Percentiles rank a stretch among this genome's conserved stretches.
phyloP scores from a whole-genome alignment of 2,329 filamentous ascomycete species.

The Monilinia fructicola region DNA sequence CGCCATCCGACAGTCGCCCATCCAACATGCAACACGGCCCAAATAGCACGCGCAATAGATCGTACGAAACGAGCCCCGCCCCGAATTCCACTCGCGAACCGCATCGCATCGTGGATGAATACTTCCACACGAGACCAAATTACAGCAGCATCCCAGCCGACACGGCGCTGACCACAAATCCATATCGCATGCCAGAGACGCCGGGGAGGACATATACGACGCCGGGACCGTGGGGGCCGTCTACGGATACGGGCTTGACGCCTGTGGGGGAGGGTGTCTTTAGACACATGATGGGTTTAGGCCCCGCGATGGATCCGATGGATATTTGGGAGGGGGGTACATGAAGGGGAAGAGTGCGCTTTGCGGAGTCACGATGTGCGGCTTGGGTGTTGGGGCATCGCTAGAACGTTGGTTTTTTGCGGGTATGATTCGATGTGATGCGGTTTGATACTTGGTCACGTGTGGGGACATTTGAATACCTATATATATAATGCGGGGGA shows the following conservation, averaged over 20 bases:
- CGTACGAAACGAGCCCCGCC: slow-evolving; percentile 55
- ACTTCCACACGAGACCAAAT: slow-evolving; percentile 31
- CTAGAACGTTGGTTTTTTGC: neutral
- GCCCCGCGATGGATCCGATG: slow-evolving; percentile 53
- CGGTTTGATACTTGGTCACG: neutral
- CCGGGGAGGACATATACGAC: slow-evolving; percentile 42
- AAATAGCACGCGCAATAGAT: slow-evolving; percentile 45
- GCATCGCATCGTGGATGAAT: slow-evolving; percentile 37
- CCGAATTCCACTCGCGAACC: slow-evolving; percentile 35
- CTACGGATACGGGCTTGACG: slow-evolving; percentile 48
- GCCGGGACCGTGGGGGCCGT: slow-evolving; percentile 46
- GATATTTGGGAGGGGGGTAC: slow-evolving; percentile 37
- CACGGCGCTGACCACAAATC: slow-evolving; percentile 34
- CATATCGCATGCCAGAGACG: slow-evolving; percentile 47
- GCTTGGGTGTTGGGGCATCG: neutral
- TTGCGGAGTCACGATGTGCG: neutral
- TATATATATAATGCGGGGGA: neutral
- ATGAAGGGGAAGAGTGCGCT: slow-evolving; percentile 7
- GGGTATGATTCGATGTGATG: neutral
- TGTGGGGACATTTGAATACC: neutral
- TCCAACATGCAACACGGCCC: slow-evolving; percentile 30
- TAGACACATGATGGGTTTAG: slow-evolving; percentile 57
- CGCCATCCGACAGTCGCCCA: slow-evolving; percentile 45
- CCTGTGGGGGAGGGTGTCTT: slow-evolving; percentile 58
- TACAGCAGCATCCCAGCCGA: slow-evolving; percentile 28